A percentile compares a stretch with the other conserved stretches of the same genome.
Evolutionary conservation across 1,284 basidiomycete species (phyloP).

Genomic region (Malassezia dermatis): DNA sequence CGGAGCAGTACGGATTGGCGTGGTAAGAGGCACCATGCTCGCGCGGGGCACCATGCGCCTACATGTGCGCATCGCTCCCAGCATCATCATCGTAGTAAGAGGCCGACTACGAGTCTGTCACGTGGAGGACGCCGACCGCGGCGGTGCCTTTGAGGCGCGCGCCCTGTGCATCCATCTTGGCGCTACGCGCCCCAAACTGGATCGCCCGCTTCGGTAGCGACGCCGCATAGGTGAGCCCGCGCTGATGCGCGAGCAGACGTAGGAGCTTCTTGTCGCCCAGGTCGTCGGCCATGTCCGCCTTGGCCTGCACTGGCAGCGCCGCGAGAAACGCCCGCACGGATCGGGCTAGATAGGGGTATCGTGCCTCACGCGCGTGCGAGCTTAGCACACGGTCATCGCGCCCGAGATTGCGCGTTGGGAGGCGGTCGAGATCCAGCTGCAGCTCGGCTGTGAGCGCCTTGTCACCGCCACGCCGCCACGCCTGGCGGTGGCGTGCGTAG

Average conservation of each 20-base stretch:
- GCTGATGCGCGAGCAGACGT: slow-evolving; percentile 48
- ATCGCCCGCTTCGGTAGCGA: slow-evolving; percentile 74
- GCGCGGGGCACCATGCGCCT: neutral
- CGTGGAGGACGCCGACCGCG: neutral
- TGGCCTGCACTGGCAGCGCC: slow-evolving; percentile 63
- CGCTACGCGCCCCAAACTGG: slow-evolving; percentile 86
- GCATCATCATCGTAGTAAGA: neutral
- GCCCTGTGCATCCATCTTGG: slow-evolving; percentile 64
- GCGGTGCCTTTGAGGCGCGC: slow-evolving; percentile 34
- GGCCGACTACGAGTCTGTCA: neutral
- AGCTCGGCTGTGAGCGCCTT: slow-evolving; percentile 66
- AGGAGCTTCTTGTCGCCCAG: slow-evolving; percentile 68
- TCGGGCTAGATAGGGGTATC: slow-evolving; percentile 38
- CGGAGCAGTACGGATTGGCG: neutral
- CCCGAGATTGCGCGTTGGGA: slow-evolving; percentile 80
- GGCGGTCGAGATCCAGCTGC: slow-evolving; percentile 80
- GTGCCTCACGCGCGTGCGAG: slow-evolving; percentile 71
- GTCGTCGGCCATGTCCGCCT: slow-evolving; percentile 55
- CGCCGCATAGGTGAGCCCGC: slow-evolving; percentile 53
- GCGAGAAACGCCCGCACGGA: slow-evolving; percentile 52
- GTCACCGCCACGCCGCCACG: slow-evolving; percentile 51
- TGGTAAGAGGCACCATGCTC: neutral
- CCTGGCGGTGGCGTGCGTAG: slow-evolving; percentile 76
- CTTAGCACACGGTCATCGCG: slow-evolving; percentile 87
- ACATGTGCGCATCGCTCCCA: neutral